Base-by-base conservation (phyloP, 2,329 filamentous ascomycete genomes). In the Alternaria gaisen region DNA sequence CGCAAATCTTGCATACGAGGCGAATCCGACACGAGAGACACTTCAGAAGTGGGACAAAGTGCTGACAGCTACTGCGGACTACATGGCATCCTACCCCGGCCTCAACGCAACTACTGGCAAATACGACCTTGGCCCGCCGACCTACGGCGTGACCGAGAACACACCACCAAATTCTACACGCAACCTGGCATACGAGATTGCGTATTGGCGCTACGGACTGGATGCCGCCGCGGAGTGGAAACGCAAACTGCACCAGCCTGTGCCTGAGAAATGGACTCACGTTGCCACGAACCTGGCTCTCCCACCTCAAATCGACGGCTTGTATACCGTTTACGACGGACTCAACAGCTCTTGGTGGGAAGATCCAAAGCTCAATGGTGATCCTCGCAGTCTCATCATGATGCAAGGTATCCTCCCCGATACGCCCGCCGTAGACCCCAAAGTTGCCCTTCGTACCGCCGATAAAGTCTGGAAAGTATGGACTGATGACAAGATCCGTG, bases 161-260 rank as follows among this genome's bases (percentile, higher is more conserved):
- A 88, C 86, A 0, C 80, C 81, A 10, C 84, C 86, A 1, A 86
- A 87, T 54, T 75, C 68, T 0, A 88, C 85, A 0, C 72, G 83
- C 2, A 87, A 88, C 64, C 83, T 86, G 34, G 82, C 85, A 0
- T 88, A 88, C 57, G 86, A 88, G 73, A 75, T 80, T 4, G 83
- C 85, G 9, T 88, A 88, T 72, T 88, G 85, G 86, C 80, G 83
- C 10, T 88, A 87, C 58, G 86, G 86, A 1, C 78, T 88, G 26
- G 81, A 85, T 38, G 72, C 86, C 1, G 86, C 86, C 11, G 77
- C 78, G 3, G 62, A 71, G 6, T 88, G 86, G 86, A 86, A 85
- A 68, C 64, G 76, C 47, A 80, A 84, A 14, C 81, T 83, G 32
- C 72, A 74, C 3, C 72, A 80, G 14, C 42, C 77, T 0, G 73